Base-by-base conservation (phyloP, 2,329 filamentous ascomycete genomes). In the Neofusicoccum umdonicola region DNA sequence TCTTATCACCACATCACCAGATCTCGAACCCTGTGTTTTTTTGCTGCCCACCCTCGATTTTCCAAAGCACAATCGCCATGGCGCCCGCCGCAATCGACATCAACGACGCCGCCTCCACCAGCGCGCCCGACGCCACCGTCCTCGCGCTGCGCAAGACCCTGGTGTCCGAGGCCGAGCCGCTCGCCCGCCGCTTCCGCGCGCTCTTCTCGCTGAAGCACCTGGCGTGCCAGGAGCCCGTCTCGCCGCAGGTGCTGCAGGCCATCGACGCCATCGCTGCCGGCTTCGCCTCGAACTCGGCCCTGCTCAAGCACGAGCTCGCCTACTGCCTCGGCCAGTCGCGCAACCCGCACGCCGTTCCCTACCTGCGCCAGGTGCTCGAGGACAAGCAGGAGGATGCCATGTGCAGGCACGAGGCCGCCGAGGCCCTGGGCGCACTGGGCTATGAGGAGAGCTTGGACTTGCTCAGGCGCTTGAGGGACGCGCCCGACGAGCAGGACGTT, bases 171-270 rank as follows among this genome's bases (percentile, higher is more conserved):
- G 80, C 85, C 13, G 90, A 91, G 67, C 88, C 93, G 51, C 90
- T 99, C 63, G 90, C 93, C 44, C 85, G 92, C 68, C 92, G 95
- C 68, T 99, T 98, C 81, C 92, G 95, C 72, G 94, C 95, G 48
- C 90, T 99, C 71, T 99, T 99, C 83, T 97, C 94, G 17, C 88
- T 99, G 66, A 99, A 99, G 82, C 91, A 98, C 77, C 83, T 98
- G 66, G 94, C 95, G 54, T 88, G 86, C 65, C 86, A 88, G 68
- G 77, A 84, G 42, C 85, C 85, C 9, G 78, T 85, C 0, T 86
- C 82, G 34, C 77, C 81, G 47, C 80, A 87, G 68, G 85, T 84
- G 0, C 80, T 88, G 7, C 87, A 88, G 47, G 86, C 90, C 17
- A 87, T 89, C 69, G 80, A 88, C 69, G 93, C 95, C 47, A 99